A percentile compares a stretch with the other conserved stretches of the same genome.
These are phyloP conservation scores for Pichia sp. DNA, from an alignment of 1,139 yeast species.

Conservation along the genomic window DNA sequence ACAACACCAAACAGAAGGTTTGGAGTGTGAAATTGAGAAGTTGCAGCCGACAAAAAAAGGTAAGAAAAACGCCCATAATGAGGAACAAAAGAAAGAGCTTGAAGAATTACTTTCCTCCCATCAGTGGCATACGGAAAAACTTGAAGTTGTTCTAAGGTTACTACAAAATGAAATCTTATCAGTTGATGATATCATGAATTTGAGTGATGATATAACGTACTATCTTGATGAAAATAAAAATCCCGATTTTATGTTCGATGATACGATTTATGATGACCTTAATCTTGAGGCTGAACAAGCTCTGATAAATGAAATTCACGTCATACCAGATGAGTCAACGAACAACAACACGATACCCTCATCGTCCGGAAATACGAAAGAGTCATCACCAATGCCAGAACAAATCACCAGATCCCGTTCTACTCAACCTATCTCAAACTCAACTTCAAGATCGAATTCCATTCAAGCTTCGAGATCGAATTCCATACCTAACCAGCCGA, in stretches of 20 bases:
- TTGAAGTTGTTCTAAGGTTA: slow-evolving; percentile 59
- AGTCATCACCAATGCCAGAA: slow-evolving; percentile 10
- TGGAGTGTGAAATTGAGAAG: slow-evolving; percentile 59
- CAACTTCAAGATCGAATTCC: slow-evolving; percentile 14
- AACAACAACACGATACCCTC: not conserved
- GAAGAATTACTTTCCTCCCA: slow-evolving; percentile 40
- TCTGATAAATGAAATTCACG: slow-evolving; percentile 43
- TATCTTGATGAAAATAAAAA: slow-evolving; percentile 70
- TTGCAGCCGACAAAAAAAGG: slow-evolving; percentile 40
- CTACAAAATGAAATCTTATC: slow-evolving; percentile 62
- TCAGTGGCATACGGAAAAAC: slow-evolving; percentile 58
- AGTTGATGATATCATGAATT: slow-evolving; percentile 55
- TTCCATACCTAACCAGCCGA: slow-evolving; percentile 16
- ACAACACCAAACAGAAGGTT: slow-evolving; percentile 55
- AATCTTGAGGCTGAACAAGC: slow-evolving; percentile 56
- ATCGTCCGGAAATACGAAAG: not conserved
- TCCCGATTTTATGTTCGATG: slow-evolving; percentile 71
- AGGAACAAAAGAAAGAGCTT: slow-evolving; percentile 51
- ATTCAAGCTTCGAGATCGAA: slow-evolving; percentile 11
- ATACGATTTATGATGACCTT: slow-evolving; percentile 66
- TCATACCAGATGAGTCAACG: slow-evolving; percentile 28
- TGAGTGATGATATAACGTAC: slow-evolving; percentile 68
- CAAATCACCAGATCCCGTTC: slow-evolving; percentile 7
- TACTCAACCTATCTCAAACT: slow-evolving; percentile 10
- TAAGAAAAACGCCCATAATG: slow-evolving; percentile 50